phyloP scores from a whole-genome alignment of 345 rosid genomes.

The Ailanthus altissimus region DNA sequence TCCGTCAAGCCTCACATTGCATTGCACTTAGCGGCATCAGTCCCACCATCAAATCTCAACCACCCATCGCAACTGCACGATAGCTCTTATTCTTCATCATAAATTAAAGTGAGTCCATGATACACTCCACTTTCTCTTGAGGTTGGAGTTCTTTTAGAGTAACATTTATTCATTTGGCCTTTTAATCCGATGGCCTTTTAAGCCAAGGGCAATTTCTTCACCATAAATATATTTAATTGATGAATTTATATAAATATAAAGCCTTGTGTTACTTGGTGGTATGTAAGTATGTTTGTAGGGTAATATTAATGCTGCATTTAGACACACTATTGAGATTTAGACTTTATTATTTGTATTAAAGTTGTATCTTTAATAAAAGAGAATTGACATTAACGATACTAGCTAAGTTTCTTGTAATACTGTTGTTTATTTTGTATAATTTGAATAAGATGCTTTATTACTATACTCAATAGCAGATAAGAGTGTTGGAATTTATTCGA shows the following conservation, averaged over 20 bases:
- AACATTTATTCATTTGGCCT: neutral
- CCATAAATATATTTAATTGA: neutral
- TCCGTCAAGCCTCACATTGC: too few species aligned
- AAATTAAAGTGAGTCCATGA: too few species aligned
- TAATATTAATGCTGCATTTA: too few species aligned
- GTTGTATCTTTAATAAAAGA: neutral
- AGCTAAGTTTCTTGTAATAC: neutral
- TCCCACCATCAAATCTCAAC: too few species aligned
- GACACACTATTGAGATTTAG: neutral
- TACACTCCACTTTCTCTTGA: neutral
- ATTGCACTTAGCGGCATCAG: too few species aligned
- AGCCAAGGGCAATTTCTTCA: too few species aligned
- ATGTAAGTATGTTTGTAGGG: too few species aligned
- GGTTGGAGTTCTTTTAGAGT: neutral
- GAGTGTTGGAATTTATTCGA: conserved; percentile 17
- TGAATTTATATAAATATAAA: neutral
- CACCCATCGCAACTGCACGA: too few species aligned
- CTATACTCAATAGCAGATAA: neutral
- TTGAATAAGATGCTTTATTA: neutral
- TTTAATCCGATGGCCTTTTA: neutral
- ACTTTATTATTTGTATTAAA: neutral
- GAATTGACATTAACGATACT: neutral
- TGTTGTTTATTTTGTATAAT: neutral
- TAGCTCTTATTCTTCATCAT: too few species aligned
- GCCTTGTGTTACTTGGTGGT: neutral